Percentiles rank a stretch among this genome's conserved stretches.
Conservation (phyloP, 805 yeast species). For the Debaryomyces castellii region DNA sequence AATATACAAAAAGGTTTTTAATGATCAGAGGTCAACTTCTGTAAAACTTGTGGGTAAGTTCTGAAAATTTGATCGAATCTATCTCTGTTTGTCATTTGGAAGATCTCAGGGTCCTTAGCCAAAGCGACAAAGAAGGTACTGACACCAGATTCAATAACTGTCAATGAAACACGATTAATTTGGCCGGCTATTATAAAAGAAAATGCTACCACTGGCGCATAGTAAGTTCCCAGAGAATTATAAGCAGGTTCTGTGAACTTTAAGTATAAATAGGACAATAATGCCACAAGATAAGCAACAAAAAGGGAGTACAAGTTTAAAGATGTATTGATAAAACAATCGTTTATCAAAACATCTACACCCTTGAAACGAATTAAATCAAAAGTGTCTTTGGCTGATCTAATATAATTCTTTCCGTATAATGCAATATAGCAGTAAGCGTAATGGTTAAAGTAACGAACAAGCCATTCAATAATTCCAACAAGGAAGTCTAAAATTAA, state of each 20-base stretch:
- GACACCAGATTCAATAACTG: slow-evolving; percentile 77
- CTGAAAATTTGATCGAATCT: slow-evolving; percentile 62
- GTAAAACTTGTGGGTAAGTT: slow-evolving; percentile 67
- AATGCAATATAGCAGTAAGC: slow-evolving; percentile 86
- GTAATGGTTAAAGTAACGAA: slow-evolving; percentile 84
- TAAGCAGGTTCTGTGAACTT: slow-evolving; percentile 66
- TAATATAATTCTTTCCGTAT: slow-evolving; percentile 76
- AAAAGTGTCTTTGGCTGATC: slow-evolving; percentile 82
- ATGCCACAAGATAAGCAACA: slow-evolving; percentile 60
- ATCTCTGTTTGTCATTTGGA: slow-evolving; percentile 68
- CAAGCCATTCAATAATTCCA: slow-evolving; percentile 72
- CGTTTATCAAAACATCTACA: slow-evolving; percentile 79
- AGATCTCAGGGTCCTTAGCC: slow-evolving; percentile 82
- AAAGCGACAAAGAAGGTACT: slow-evolving; percentile 82
- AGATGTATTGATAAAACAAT: slow-evolving; percentile 77
- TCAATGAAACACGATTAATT: slow-evolving; percentile 68
- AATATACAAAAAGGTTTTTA: slow-evolving; percentile 6
- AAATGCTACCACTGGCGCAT: slow-evolving; percentile 75
- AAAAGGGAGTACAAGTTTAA: slow-evolving; percentile 73
- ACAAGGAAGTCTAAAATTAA: slow-evolving; percentile 59
- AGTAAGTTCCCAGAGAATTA: slow-evolving; percentile 56
- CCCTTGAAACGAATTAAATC: slow-evolving; percentile 76
- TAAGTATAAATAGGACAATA: slow-evolving; percentile 65
- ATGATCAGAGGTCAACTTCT: slow-evolving; percentile 45
- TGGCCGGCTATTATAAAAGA: slow-evolving; percentile 73